These are phyloP conservation scores for Candida piceae DNA, from an alignment of 805 yeast genomes.

Conservation along the genomic window DNA sequence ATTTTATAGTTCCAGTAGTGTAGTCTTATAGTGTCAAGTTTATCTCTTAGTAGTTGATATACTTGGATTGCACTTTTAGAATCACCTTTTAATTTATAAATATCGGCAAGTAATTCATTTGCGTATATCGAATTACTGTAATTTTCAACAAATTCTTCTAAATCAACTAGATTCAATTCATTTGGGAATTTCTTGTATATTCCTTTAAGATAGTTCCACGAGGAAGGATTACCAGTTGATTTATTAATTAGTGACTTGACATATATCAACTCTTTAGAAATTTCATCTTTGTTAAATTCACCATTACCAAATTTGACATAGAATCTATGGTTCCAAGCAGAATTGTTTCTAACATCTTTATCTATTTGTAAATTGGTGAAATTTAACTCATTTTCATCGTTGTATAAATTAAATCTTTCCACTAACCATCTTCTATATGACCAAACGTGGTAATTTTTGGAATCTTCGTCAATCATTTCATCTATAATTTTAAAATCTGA, in stretches of 20 bases:
- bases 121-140: constrained; percentile 59
- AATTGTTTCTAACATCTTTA: constrained; percentile 77
- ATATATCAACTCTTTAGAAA: constrained; percentile 47
- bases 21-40: constrained; percentile 25
- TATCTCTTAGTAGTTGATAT: constrained; percentile 45
- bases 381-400: constrained; percentile 41
- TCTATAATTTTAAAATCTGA: constrained; percentile 64
- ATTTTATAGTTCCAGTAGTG: constrained; percentile 29
- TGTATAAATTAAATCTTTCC: constrained; percentile 45
- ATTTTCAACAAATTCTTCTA: too few species aligned
- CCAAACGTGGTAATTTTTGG: constrained; percentile 97
- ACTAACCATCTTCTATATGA: constrained; percentile 84
- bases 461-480: constrained; percentile 68
- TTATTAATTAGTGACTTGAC: constrained; percentile 42
- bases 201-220: constrained; percentile 81
- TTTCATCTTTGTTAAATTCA: constrained; percentile 11
- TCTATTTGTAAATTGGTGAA: constrained; percentile 46
- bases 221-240: constrained; percentile 77
- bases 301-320: constrained; percentile 40
- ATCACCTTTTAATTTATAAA: constrained; percentile 33
- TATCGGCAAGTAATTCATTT: constrained; percentile 53
- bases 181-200: constrained; percentile 30
- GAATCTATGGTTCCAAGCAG: constrained; percentile 89
- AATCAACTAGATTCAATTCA: constrained; percentile 27
- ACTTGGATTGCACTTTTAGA: constrained; percentile 35